Evolutionary conservation across 2,329 filamentous ascomycete genomes (phyloP), one percentile per base, ranked within the genome.

Genomic region (Colletotrichum nymphaeae): DNA sequence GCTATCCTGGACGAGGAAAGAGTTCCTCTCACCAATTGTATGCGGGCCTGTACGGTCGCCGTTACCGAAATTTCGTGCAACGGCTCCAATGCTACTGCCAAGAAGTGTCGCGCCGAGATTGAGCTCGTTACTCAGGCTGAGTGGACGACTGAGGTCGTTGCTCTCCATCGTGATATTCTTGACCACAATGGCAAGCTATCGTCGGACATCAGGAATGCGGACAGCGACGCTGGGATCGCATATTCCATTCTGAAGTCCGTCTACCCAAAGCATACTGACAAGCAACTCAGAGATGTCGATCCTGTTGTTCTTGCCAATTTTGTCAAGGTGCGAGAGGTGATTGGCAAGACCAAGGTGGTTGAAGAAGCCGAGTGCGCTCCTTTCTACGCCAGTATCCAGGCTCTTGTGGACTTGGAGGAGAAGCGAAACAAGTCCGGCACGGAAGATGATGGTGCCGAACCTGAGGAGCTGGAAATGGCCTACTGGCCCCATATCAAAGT

Each of bases 51-150:
- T 69, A 93, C 90, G 0, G 89, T 90, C 0, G 88, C 89, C 0
- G 86, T 91, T 0, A 92, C 90, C 0, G 90, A 92, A 76, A 85
- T 93, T 1, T 86, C 86, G 0, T 92, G 85, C 79, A 92, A 92
- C 63, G 19, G 84, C 28, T 85, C 81, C 8, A 77, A 83, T 0
- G 78, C 86, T 5, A 79, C 82, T 0, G 37, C 66, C 0, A 64
- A 78, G 46, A 74, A 60, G 0, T 92, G 92, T 75, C 80, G 82
- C 2, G 90, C 88, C 0, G 86, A 90, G 60, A 84, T 93, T 14
- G 87, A 91, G 63, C 92, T 92, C 76, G 87, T 92, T 59, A 79
- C 82, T 12, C 75, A 65, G 0, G 81, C 83, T 0, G 87, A 90
- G 4, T 92, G 90, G 90, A 77, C 82, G 22, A 83, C 80, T 9